These are phyloP conservation scores for Metschnikowia noctiluminum DNA, from an alignment of 805 yeast genomes.

Conservation along the genomic window DNA sequence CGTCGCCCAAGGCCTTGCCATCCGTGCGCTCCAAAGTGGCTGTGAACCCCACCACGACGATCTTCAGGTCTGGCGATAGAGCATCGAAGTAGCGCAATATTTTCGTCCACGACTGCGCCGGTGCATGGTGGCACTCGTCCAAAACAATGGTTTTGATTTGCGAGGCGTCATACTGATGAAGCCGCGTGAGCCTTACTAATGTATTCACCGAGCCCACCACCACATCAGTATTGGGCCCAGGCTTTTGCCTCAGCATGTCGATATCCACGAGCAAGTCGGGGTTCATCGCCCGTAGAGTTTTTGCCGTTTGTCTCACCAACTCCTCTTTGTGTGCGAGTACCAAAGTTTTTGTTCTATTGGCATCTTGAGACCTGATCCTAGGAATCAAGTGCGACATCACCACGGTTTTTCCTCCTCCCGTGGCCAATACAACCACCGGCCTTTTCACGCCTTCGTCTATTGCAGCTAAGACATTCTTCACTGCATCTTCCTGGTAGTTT, in stretches of 20 bases:
- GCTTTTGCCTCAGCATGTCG: constrained; percentile 61
- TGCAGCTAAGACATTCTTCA: constrained; percentile 50
- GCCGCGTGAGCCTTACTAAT: constrained; percentile 43
- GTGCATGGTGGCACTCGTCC: constrained; percentile 93
- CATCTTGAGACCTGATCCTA: constrained; percentile 27
- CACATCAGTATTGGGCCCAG: constrained; percentile 52
- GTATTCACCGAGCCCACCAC: constrained; percentile 78
- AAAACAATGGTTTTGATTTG: constrained; percentile 72
- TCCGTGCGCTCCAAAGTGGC: constrained; percentile 87
- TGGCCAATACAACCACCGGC: constrained; percentile 81
- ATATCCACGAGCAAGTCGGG: constrained; percentile 56
- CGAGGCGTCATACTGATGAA: constrained; percentile 50
- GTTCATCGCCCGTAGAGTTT: constrained; percentile 41
- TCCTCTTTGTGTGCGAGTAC: constrained; percentile 82
- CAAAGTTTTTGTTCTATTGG: constrained; percentile 35
- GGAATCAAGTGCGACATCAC: constrained; percentile 61
- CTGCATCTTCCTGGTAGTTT: constrained; percentile 70
- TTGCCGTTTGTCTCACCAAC: constrained; percentile 66
- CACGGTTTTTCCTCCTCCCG: constrained; percentile 94
- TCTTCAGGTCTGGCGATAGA: constrained; percentile 32
- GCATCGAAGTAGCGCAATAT: constrained; percentile 61
- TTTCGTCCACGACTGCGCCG: constrained; percentile 61
- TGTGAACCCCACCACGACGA: constrained; percentile 76
- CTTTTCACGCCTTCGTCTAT: constrained; percentile 46
- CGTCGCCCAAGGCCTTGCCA: constrained; percentile 50